Evolutionary conservation across 306 rosid species (phyloP).

Genomic region (Vigna mungo): DNA sequence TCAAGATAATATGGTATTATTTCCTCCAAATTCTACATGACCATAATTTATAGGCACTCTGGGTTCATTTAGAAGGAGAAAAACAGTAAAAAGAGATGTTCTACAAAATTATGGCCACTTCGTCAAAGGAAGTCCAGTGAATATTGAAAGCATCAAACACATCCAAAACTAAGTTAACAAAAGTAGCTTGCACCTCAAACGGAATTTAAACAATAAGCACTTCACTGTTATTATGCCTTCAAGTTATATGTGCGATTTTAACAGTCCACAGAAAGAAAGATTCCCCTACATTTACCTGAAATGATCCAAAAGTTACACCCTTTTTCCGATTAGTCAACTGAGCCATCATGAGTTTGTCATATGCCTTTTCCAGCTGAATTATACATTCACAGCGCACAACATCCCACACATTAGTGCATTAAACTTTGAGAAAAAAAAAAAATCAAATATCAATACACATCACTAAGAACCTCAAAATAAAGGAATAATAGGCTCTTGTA

Average conservation of each 20-base stretch:
- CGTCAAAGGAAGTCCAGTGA: conserved; percentile 30
- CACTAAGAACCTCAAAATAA: conserved; percentile 15
- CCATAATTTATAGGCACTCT: conserved; percentile 11
- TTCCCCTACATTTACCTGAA: conserved; percentile 63
- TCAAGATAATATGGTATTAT: conserved; percentile 24
- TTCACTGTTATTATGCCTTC: not conserved
- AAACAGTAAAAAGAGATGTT: not conserved
- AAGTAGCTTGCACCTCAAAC: conserved; percentile 23
- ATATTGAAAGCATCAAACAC: conserved; percentile 34
- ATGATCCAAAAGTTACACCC: conserved; percentile 86
- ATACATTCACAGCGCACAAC: conserved; percentile 42
- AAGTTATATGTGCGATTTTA: conserved; percentile 28
- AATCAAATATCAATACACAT: conserved; percentile 15
- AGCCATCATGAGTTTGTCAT: conserved; percentile 96
- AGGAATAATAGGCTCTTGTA: not conserved
- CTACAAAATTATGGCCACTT: conserved; percentile 12
- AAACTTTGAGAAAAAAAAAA: conserved; percentile 32
- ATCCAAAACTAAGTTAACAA: conserved; percentile 28
- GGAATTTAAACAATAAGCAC: conserved; percentile 37
- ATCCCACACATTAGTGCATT: conserved; percentile 39
- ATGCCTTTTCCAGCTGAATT: conserved; percentile 87
- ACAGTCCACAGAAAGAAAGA: conserved; percentile 34
- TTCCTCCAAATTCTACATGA: conserved; percentile 31
- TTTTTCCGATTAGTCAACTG: conserved; percentile 89
- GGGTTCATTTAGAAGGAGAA: conserved; percentile 19